Evolutionary conservation across 306 rosid genomes (phyloP).

Genomic region (Quercus mongolica): DNA sequence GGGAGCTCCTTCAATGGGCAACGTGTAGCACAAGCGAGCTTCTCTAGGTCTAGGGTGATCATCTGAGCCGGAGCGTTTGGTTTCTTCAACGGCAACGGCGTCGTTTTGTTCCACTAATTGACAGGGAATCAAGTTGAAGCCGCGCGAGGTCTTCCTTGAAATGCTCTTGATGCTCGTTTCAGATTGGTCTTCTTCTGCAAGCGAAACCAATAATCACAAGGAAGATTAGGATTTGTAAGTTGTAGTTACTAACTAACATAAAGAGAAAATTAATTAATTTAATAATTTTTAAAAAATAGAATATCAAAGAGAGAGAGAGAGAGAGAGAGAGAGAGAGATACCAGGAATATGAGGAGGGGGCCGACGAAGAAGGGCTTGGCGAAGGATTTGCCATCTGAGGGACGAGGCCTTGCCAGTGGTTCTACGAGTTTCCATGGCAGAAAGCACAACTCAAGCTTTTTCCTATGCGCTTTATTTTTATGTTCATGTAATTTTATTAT

Average conservation of each 20-base stretch:
- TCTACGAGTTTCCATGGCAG: conserved; percentile 21
- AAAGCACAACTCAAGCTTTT: too few relatives aligned
- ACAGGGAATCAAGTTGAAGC: conserved; percentile 78
- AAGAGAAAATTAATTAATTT: background rate
- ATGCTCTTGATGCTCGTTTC: conserved; percentile 40
- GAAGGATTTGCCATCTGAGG: conserved; percentile 73
- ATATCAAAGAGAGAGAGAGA: background rate
- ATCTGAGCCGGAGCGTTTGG: conserved; percentile 6
- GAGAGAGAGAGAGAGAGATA: background rate
- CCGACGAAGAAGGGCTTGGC: conserved; percentile 61
- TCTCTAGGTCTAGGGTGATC: conserved; percentile 28
- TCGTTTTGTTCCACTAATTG: conserved; percentile 20
- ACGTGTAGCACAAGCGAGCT: conserved; percentile 61
- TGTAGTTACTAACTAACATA: background rate
- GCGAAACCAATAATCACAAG: background rate
- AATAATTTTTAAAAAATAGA: background rate
- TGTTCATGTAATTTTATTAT: too few relatives aligned
- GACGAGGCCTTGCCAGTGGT: conserved; percentile 50
- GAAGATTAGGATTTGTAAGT: background rate
- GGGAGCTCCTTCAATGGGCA: conserved; percentile 57
- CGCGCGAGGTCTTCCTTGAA: conserved; percentile 60
- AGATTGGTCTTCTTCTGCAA: conserved; percentile 40
- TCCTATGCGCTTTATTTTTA: too few relatives aligned
- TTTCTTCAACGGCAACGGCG: background rate
- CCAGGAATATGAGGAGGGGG: conserved; percentile 28